A percentile compares a stretch with the other conserved stretches of the same genome.
phyloP scores from a whole-genome alignment of 2,329 filamentous ascomycete species.

The Pseudogymnoascus sp. region DNA sequence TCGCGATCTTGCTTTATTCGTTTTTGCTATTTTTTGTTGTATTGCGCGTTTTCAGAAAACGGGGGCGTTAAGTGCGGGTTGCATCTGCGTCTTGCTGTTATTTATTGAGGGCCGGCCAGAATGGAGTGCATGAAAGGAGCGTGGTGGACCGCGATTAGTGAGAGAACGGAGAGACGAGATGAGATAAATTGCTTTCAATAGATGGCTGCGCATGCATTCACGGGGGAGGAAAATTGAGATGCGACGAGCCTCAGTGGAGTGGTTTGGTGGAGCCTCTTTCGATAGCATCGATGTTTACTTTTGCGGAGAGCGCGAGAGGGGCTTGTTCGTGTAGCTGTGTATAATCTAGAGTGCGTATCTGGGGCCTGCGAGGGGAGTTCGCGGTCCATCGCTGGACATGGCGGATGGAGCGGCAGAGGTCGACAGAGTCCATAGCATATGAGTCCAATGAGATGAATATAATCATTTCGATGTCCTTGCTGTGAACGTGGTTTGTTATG shows the following conservation, averaged over 20 bases:
- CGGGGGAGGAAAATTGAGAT: conserved; percentile 5
- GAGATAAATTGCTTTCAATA: conserved; percentile 6
- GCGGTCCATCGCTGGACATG: background rate
- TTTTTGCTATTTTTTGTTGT: background rate
- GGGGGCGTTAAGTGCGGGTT: conserved; percentile 6
- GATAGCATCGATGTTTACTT: background rate
- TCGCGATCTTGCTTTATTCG: conserved; percentile 1
- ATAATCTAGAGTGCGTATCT: conserved; percentile 6
- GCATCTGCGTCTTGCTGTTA: conserved; percentile 6
- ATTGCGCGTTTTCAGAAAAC: background rate
- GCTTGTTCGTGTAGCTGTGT: conserved; percentile 5
- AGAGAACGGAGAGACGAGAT: background rate
- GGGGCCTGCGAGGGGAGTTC: background rate
- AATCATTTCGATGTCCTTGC: background rate
- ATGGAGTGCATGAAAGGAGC: conserved; percentile 5
- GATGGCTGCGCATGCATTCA: conserved; percentile 4
- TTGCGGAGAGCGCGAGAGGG: background rate
- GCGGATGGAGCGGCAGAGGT: background rate
- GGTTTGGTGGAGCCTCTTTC: background rate
- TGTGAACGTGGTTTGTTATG: background rate
- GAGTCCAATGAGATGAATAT: conserved; percentile 8
- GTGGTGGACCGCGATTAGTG: conserved; percentile 5
- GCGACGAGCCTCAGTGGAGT: conserved; percentile 4
- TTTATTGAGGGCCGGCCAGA: conserved; percentile 2
- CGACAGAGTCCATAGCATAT: conserved; percentile 1